Base-by-base conservation (phyloP, 352 stramenopile species). In the Phytophthora pluvialis region DNA sequence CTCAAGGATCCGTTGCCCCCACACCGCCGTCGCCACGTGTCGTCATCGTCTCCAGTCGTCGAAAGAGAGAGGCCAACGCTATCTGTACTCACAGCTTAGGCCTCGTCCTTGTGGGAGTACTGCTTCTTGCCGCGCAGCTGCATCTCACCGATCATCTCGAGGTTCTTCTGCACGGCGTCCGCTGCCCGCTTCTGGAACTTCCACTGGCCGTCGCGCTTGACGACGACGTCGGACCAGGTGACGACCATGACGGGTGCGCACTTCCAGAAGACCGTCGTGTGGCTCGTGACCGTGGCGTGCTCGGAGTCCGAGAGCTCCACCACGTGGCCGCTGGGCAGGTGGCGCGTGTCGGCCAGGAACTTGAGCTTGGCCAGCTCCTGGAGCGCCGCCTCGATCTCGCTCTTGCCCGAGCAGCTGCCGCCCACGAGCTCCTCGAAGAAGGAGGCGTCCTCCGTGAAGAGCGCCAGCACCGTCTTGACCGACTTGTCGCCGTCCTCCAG, bases 81-180 rank as follows among this genome's bases (percentile, higher is more conserved):
- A 21, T 49, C 31, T 35, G 25, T 15, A 1, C 13, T 2, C 16
- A 5, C n/a, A 35, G 21, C 31, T 71, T 70, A 81, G 15, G 71
- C 65, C 47, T 80, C 75, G 52, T 89, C 81, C 67, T 88, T 81
- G 70, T 81, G 78, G 42, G 83, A 68, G 69, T 95, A 95, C 68
- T 91, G 84, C 82, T 95, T 95, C 83, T 95, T 95, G 69, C 86
- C 86, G 40, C 84, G 84, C 44, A 95, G 71, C 62, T 95, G 86
- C 86, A 95, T 95, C 70, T 95, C 86, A 26, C 81, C 86, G 59
- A 95, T 91, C 79, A 93, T 91, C 71, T 95, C 86, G 64, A 95
- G 75, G 72, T 95, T 93, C 75, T 95, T 95, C 73, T 95, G 86
- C 71, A 95, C 81, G 39, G 84, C 75, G 35, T 95, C 80, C 50